phyloP scores from a whole-genome alignment of 2,329 filamentous ascomycete genomes.

The Plectosphaerella plurivora region DNA sequence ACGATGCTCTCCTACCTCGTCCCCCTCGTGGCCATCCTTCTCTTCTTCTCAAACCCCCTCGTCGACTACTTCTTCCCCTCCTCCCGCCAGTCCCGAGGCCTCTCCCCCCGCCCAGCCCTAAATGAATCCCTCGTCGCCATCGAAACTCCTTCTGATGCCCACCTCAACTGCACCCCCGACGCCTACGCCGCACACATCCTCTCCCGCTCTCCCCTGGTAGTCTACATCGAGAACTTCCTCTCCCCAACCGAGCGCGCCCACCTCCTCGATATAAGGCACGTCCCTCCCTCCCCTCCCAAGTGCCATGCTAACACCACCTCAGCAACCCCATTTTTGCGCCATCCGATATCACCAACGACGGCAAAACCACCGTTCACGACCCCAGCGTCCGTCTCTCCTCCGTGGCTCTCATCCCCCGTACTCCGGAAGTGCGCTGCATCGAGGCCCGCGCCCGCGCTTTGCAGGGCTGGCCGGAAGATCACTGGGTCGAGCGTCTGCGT shows the following conservation, averaged over 20 bases:
- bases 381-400: constrained; percentile 44
- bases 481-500: constrained; percentile 48
- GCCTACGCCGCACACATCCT: constrained; percentile 42
- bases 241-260: constrained; percentile 37
- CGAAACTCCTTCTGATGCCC: constrained; percentile 31
- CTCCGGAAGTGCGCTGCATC: constrained; percentile 36
- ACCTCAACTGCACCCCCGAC: constrained; percentile 31
- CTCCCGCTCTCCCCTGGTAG: constrained; percentile 44
- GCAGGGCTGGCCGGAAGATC: constrained; percentile 49
- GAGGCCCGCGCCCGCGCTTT: constrained; percentile 41
- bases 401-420: constrained; percentile 47
- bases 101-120: constrained; percentile 38
- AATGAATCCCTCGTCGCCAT: constrained; percentile 48
- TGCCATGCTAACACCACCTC: not conserved
- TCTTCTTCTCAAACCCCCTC: constrained; percentile 41
- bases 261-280: constrained; percentile 47
- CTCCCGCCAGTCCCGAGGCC: constrained; percentile 15
- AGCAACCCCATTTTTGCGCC: constrained; percentile 45
- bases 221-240: constrained; percentile 51
- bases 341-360: constrained; percentile 46
- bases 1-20: constrained; percentile 42
- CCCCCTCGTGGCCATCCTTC: constrained; percentile 32
- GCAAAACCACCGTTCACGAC: constrained; percentile 34
- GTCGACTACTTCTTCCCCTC: constrained; percentile 27
- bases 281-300: not conserved